Evolutionary conservation across 2,329 filamentous ascomycete species (phyloP), one percentile per base, ranked within the genome.

Genomic region (Albophoma yamanashiensis): DNA sequence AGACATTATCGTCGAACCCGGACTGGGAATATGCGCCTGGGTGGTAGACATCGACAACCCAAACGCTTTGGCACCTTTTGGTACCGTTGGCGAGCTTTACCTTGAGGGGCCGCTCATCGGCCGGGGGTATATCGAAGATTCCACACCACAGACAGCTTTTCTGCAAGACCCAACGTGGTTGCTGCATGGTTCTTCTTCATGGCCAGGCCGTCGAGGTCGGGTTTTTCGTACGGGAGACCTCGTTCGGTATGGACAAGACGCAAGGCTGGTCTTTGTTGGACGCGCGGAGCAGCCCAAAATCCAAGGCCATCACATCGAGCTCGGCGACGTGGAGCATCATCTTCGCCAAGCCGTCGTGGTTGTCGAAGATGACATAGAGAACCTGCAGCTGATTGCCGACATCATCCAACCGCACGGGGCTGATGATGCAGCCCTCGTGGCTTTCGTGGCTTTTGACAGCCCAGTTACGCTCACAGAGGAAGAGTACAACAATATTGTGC

Each of bases 261-360:
- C 64, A 2, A 67, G 66, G 34, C 66, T 81, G 8, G 64, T 71
- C 0, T 79, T 77, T 57, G 66, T 80, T 55, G 80, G 79, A 56
- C 73, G 81, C 55, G 80, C 79, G 64, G 74, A 74, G 0, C 81
- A 84, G 66, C 75, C 83, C 58, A 84, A 84, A 65, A 67, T 85
- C 17, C 74, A 76, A 34, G 84, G 84, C 43, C 82, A 77, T 60
- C 68, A 80, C 56, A 70, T 82, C 60, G 84, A 79, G 67, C 71
- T 79, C 0, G 61, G 56, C 1, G 66, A 66, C 8, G 58, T 68
- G 11, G 66, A 68, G 57, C 60, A 58, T 25, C 55, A 62, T 14
- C 39, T 61, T 34, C 55, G 58, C 31, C 52, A 50, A 17, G 59
- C 60, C 3, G 56, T 60, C 3, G 55, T 56, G 15, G 20, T 57